Evolutionary conservation across 2,329 filamentous ascomycete genomes (phyloP).

Genomic region (Fusarium foetens): DNA sequence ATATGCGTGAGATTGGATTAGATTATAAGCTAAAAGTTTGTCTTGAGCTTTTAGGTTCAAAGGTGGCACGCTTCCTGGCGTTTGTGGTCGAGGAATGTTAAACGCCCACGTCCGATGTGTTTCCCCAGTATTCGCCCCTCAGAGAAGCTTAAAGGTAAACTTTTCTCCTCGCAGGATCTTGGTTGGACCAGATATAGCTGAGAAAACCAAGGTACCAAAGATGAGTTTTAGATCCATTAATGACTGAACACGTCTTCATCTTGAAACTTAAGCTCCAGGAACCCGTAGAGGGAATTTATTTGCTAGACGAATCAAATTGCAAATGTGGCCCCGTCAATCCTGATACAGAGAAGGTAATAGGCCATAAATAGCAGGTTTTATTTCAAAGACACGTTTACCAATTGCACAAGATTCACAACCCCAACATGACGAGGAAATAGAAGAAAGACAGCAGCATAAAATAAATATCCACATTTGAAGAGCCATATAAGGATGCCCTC

Average conservation of each 20-base stretch:
- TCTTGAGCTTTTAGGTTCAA: accelerated
- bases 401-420: not conserved
- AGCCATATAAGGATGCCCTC: not conserved
- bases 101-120: too few species aligned
- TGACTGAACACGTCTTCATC: not conserved
- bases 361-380: not conserved
- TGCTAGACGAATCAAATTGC: too few species aligned
- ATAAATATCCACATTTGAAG: not conserved
- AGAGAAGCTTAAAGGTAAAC: accelerated
- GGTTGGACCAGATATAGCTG: accelerated
- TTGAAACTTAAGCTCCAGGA: not conserved
- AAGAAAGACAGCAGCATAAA: not conserved
- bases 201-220: accelerated
- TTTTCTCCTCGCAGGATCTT: accelerated
- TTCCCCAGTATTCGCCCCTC: not conserved
- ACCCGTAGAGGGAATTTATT: too few species aligned
- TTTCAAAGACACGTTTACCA: not conserved
- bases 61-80: accelerated
- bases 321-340: too few species aligned
- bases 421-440: accelerated
- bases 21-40: accelerated
- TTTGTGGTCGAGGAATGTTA: accelerated
- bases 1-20: accelerated
- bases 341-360: not conserved
- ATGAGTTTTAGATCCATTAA: not conserved